Conservation (phyloP, 169 alveolate species). For the Eimeria zaria region DNA sequence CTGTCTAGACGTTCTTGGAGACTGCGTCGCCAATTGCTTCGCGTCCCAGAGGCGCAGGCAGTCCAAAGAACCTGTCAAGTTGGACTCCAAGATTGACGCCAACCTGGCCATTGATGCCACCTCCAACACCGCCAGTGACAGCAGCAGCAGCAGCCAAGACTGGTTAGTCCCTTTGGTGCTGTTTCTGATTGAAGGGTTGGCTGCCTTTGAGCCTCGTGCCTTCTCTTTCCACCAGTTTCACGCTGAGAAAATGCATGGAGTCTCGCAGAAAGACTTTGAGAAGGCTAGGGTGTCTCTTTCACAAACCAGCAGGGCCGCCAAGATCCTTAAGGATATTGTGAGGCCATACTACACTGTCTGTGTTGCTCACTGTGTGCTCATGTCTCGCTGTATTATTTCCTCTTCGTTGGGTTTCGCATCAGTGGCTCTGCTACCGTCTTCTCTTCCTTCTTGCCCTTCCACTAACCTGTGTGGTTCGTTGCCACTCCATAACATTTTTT, state of each 20-base stretch:
- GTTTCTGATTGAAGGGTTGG: constrained; percentile 79
- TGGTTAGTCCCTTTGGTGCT: constrained; percentile 72
- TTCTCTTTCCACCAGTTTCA: constrained; percentile 74
- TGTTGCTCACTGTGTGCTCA: not conserved
- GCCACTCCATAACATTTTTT: not conserved
- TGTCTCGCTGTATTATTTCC: not conserved
- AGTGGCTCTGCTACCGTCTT: not conserved
- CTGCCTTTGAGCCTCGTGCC: constrained; percentile 82
- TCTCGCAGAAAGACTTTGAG: constrained; percentile 72
- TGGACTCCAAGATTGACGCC: not conserved
- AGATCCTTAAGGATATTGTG: constrained; percentile 66
- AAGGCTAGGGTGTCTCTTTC: constrained; percentile 72
- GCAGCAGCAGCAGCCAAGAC: constrained; percentile 25
- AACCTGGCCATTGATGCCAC: not conserved
- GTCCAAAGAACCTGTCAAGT: not conserved
- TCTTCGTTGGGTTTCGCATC: not conserved
- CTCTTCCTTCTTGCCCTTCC: not conserved
- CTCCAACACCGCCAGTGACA: not conserved
- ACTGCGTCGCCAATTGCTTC: constrained; percentile 61
- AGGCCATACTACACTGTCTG: constrained; percentile 6
- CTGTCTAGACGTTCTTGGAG: constrained; percentile 70
- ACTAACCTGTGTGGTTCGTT: too few species aligned
- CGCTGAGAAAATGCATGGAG: constrained; percentile 66
- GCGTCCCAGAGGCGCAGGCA: constrained; percentile 27
- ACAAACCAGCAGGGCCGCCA: constrained; percentile 66